Evolutionary conservation across 2,329 filamentous ascomycete species (phyloP).

Genomic region (Diaporthe capsici): DNA sequence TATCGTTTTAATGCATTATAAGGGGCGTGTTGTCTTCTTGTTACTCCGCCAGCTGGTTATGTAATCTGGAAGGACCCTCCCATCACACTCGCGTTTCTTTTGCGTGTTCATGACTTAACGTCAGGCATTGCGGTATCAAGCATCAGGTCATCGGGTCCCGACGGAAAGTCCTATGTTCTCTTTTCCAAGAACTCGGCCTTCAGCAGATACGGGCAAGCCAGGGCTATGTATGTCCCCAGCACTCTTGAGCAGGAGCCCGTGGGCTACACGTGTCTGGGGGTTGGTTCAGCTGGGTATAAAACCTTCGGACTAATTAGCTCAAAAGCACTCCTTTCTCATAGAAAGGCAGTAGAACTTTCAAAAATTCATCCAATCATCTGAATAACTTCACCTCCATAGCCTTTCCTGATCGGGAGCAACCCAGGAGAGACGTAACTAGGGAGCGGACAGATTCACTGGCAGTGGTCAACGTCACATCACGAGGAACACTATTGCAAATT

Average conservation of each 20-base stretch:
- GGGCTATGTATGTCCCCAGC: background rate
- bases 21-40: too few relatives aligned
- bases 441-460: background rate
- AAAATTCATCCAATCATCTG: background rate
- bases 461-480: background rate
- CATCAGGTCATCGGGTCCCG: background rate
- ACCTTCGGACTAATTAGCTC: background rate
- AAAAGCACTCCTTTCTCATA: background rate
- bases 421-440: too few relatives aligned
- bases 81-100: background rate
- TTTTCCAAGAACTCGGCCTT: background rate
- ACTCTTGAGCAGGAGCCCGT: background rate
- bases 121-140: background rate
- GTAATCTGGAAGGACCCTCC: too few relatives aligned
- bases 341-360: background rate
- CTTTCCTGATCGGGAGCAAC: background rate
- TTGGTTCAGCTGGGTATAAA: background rate
- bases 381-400: background rate
- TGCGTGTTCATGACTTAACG: background rate
- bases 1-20: constrained; percentile 23
- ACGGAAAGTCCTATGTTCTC: too few relatives aligned
- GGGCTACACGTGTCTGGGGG: background rate
- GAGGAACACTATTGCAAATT: background rate
- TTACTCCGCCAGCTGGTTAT: background rate
- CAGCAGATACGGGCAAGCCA: background rate